Evolutionary conservation across 2,329 filamentous ascomycete species (phyloP).

Genomic region (Beauveria sp.): DNA sequence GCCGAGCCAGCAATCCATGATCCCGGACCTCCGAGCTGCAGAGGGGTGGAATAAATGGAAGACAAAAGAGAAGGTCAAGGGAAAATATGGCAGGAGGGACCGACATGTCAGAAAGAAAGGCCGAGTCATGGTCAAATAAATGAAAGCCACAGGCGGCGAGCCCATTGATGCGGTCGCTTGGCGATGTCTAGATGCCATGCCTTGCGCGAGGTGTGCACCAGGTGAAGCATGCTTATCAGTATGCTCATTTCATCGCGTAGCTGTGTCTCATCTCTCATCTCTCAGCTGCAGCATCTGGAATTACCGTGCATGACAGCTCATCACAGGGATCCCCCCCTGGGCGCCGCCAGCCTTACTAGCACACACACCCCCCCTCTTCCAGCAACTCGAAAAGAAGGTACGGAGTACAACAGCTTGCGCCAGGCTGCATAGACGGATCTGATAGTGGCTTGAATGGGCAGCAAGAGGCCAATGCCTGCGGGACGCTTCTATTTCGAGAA

Average conservation of each 20-base stretch:
- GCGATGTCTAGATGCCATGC: neutral
- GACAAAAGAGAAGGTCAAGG: no score
- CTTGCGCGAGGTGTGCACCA: neutral
- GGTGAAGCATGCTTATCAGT: neutral
- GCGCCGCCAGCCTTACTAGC: neutral
- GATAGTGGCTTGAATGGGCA: neutral
- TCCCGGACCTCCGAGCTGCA: neutral
- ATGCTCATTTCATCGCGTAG: neutral
- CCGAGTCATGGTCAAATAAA: neutral
- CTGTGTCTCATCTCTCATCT: neutral
- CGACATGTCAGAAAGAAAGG: neutral
- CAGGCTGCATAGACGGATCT: neutral
- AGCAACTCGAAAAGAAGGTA: neutral
- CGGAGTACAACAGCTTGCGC: neutral
- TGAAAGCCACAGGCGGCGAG: neutral
- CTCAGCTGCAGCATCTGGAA: slow-evolving; percentile 6
- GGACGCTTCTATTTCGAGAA: neutral
- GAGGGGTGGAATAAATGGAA: no score
- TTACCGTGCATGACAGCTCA: neutral
- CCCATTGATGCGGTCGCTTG: neutral
- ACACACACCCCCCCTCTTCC: neutral
- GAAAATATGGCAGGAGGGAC: neutral
- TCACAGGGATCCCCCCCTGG: neutral
- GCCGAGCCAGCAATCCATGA: neutral
- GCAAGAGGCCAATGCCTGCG: neutral